These are phyloP conservation scores for Phytomonas serpens DNA, from an alignment of 208 protist genomes.

Conservation along the genomic window DNA sequence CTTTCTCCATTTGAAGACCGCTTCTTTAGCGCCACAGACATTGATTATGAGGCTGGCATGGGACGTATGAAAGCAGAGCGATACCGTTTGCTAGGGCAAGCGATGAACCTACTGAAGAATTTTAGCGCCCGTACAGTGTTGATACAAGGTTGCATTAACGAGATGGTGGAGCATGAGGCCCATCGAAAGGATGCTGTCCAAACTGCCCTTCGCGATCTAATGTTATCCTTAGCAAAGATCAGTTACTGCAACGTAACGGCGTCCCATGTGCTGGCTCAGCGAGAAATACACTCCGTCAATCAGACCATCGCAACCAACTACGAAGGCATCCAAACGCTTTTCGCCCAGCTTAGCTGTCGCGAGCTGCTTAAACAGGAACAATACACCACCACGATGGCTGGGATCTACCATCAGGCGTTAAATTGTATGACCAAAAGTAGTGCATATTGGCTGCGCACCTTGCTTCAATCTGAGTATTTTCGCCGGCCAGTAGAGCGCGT, in stretches of 20 bases:
- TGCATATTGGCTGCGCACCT: conserved; percentile 33
- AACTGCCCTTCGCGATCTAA: conserved; percentile 35
- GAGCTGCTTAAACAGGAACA: conserved; percentile 60
- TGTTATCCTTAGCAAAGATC: conserved; percentile 56
- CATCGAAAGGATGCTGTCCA: conserved; percentile 33
- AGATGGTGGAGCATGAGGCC: conserved; percentile 36
- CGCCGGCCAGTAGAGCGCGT: conserved; percentile 39
- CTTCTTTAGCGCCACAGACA: conserved; percentile 24
- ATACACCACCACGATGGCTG: conserved; percentile 33
- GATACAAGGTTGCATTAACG: conserved; percentile 27
- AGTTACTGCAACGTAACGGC: conserved; percentile 60
- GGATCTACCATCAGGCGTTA: conserved; percentile 37
- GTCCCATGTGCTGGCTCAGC: conserved; percentile 76
- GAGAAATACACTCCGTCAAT: conserved; percentile 66
- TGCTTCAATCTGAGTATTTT: conserved; percentile 49
- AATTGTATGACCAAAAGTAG: conserved; percentile 38
- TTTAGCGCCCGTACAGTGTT: conserved; percentile 27
- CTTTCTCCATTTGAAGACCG: conserved; percentile 28
- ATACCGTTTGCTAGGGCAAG: conserved; percentile 29
- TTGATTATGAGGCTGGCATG: conserved; percentile 20
- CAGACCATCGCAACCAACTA: conserved; percentile 53
- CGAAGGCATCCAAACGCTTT: conserved; percentile 33
- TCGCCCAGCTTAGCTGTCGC: conserved; percentile 47
- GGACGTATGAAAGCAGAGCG: conserved; percentile 46
- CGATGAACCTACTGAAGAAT: conserved; percentile 22